Conservation (phyloP, 1,284 basidiomycete genomes). For the Moniliella sp. region DNA sequence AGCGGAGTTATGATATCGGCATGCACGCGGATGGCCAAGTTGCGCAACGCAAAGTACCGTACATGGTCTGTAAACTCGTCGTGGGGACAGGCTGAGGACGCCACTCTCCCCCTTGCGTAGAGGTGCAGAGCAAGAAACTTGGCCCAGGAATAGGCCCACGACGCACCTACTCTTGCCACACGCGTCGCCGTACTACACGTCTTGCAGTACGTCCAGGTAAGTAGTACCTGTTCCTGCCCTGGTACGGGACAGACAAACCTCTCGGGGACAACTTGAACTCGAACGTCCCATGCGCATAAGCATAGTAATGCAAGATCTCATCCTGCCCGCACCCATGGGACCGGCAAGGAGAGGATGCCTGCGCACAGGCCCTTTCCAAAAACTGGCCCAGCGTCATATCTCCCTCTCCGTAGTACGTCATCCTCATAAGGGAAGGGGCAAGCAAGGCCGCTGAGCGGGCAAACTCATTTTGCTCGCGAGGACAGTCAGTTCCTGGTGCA, state of each 20-base stretch:
- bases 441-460: conserved; percentile 38
- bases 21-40: conserved; percentile 63
- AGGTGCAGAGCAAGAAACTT: conserved; percentile 80
- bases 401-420: conserved; percentile 75
- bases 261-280: conserved; percentile 47
- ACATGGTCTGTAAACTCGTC: conserved; percentile 84
- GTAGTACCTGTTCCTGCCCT: conserved; percentile 48
- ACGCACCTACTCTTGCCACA: no score
- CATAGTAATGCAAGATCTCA: conserved; percentile 59
- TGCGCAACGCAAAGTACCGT: conserved; percentile 59
- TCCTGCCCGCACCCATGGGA: conserved; percentile 64
- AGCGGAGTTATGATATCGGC: conserved; percentile 49
- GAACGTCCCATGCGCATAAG: conserved; percentile 67
- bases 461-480: conserved; percentile 55
- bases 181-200: conserved; percentile 41
- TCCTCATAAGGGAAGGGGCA: conserved; percentile 43
- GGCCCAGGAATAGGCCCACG: conserved; percentile 74
- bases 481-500: conserved; percentile 68
- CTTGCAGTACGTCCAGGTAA: conserved; percentile 78
- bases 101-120: conserved; percentile 70
- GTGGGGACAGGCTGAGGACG: conserved; percentile 64
- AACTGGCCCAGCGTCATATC: conserved; percentile 80
- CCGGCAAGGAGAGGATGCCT: conserved; percentile 49
- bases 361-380: conserved; percentile 56
- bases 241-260: conserved; percentile 32